A percentile compares a stretch with the other conserved stretches of the same genome.
phyloP scores from a whole-genome alignment of 2,329 filamentous ascomycete species.

The Pestalotiopsis sp. region DNA sequence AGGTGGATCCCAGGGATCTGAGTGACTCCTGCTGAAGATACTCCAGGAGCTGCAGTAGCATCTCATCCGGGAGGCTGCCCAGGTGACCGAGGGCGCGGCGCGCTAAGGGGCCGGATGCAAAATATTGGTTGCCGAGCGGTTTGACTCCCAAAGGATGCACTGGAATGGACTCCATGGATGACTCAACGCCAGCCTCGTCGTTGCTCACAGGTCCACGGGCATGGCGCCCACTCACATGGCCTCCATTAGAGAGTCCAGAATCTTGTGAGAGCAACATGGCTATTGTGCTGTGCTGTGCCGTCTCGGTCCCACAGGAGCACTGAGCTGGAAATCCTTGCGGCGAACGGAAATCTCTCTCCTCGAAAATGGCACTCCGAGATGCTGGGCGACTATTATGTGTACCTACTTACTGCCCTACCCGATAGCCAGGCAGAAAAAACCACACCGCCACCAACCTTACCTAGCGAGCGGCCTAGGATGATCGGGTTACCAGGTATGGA shows the following conservation, averaged over 20 bases:
- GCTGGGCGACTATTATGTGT: not conserved
- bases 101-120: constrained; percentile 68
- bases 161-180: constrained; percentile 57
- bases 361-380: not conserved
- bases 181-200: constrained; percentile 11
- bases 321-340: not conserved
- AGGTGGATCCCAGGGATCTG: constrained; percentile 72
- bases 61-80: constrained; percentile 75
- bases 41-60: constrained; percentile 77
- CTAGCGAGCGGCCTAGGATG: not conserved
- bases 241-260: constrained; percentile 9
- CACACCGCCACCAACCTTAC: not conserved
- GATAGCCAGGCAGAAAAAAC: not conserved
- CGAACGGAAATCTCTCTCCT: not conserved
- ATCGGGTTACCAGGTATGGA: not conserved
- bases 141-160: constrained; percentile 83
- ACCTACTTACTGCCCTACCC: not conserved
- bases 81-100: constrained; percentile 69
- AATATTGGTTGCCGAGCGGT: constrained; percentile 81
- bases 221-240: constrained; percentile 1
- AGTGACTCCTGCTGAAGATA: constrained; percentile 68
- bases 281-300: not conserved
- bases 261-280: constrained; percentile 19
- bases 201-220: not conserved
- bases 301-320: not conserved